Base-by-base conservation (phyloP, 768 basidiomycete species). In the Tricholoma hemisulphureum region DNA sequence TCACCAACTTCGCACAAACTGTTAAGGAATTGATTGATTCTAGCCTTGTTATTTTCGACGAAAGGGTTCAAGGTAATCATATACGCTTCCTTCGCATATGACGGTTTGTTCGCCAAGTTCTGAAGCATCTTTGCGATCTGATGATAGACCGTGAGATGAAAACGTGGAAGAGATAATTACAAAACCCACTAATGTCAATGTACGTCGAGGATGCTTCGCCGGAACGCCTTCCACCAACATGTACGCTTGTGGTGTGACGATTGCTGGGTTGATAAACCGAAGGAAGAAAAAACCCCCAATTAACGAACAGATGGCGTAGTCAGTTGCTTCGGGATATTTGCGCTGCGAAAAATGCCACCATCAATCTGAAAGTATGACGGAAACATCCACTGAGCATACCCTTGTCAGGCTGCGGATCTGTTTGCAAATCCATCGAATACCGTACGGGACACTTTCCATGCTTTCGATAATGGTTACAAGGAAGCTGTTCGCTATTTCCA, bases 231-330 rank as follows among this genome's bases (percentile, higher is more conserved):
- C 95, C 26, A 99, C 97, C 50, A 99, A 84, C 97, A 99, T 99
- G 72, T 98, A 99, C 28, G 97, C 97, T 70, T 99, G 97, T 0
- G 97, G 97, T 0, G 97, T 99, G 60, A 99, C 97, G 56, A 99
- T 93, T 2, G 97, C 97, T 2, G 97, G 97, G 67, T 99, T 99
- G 77, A 99, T 98, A 77, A 99, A 99, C 18, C 97, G 91, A 60
- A 99, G 86, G 83, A 99, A 99, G 84, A 99, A 99, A 79, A 99
- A 99, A 9, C 97, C 97, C 50, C 97, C 97, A 61, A 99, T 99
- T 53, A 99, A 84, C 6, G 95, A 98, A 70, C 96, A 98, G 56
- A 99, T 96, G 49, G 96, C 95, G 64, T 95, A 95, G 77, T 98
- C 97, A 26, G 93, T 96, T 28, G 96, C 97, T 56, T 99, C 97